phyloP scores from a whole-genome alignment of 164 flowering plant genomes.

The Nelumbo lutea region DNA sequence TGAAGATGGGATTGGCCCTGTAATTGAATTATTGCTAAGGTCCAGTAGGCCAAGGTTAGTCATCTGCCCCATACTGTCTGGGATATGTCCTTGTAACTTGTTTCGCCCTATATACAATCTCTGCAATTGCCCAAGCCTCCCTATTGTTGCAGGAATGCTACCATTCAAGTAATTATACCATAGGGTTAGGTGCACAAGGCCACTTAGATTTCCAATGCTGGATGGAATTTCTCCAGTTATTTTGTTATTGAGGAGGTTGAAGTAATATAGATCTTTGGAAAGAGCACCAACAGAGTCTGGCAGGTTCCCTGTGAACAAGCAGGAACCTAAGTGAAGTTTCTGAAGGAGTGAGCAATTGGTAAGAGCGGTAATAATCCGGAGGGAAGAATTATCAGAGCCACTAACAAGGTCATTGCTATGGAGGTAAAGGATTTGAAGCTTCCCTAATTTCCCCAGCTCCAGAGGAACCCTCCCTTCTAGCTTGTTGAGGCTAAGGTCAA shows the following conservation, averaged over 20 bases:
- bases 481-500: slow-evolving; percentile 8
- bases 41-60: too few species aligned
- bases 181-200: too few species aligned
- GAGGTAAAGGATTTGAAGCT: too few species aligned
- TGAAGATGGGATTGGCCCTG: neutral
- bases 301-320: too few species aligned
- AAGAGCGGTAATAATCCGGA: slow-evolving; percentile 9
- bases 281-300: slow-evolving; percentile 6
- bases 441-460: neutral
- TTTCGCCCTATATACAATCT: neutral
- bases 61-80: slow-evolving; percentile 5
- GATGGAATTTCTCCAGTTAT: slow-evolving; percentile 1
- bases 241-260: too few species aligned
- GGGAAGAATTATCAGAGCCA: too few species aligned
- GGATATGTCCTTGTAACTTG: slow-evolving; percentile 8
- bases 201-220: neutral
- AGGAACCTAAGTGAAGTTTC: too few species aligned
- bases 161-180: too few species aligned
- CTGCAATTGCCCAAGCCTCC: slow-evolving; percentile 9
- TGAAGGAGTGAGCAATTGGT: slow-evolving; percentile 4
- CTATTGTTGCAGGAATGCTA: slow-evolving; percentile 7
- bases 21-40: too few species aligned
- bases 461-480: neutral
- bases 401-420: too few species aligned
- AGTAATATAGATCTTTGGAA: too few species aligned